Evolutionary conservation across 2,329 filamentous ascomycete genomes (phyloP).

Genomic region (Phyllosticta citrichinensis): DNA sequence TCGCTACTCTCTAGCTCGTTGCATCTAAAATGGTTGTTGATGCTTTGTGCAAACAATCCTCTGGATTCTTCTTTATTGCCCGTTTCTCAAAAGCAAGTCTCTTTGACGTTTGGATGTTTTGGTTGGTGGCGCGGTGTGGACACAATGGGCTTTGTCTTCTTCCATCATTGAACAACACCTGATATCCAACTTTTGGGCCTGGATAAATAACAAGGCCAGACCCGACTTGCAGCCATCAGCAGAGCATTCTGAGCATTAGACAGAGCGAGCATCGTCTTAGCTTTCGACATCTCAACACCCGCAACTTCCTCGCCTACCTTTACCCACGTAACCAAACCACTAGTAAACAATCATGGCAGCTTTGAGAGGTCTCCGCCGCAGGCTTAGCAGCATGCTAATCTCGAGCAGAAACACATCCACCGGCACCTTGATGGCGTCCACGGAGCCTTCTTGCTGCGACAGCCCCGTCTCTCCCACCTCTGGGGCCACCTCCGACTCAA

Average conservation of each 20-base stretch:
- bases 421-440: too few relatives aligned
- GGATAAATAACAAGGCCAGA: not conserved
- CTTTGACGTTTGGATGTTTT: too few relatives aligned
- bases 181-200: not conserved
- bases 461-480: too few relatives aligned
- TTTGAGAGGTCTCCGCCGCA: not conserved
- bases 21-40: too few relatives aligned
- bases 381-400: not conserved
- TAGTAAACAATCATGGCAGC: not conserved
- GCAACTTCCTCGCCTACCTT: not conserved
- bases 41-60: too few relatives aligned
- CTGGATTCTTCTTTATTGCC: too few relatives aligned
- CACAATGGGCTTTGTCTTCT: not conserved
- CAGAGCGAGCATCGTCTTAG: not conserved
- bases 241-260: not conserved
- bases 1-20: too few relatives aligned
- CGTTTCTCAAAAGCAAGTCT: too few relatives aligned
- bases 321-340: not conserved
- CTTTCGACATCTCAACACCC: not conserved
- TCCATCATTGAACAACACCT: not conserved
- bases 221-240: not conserved
- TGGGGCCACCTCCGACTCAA: not conserved
- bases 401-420: too few relatives aligned
- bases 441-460: too few relatives aligned
- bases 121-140: too few relatives aligned